A percentile compares a stretch with the other conserved stretches of the same genome.
Evolutionary conservation across 2,329 filamentous ascomycete genomes (phyloP).

Genomic region (Neoarthrinium moseri): DNA sequence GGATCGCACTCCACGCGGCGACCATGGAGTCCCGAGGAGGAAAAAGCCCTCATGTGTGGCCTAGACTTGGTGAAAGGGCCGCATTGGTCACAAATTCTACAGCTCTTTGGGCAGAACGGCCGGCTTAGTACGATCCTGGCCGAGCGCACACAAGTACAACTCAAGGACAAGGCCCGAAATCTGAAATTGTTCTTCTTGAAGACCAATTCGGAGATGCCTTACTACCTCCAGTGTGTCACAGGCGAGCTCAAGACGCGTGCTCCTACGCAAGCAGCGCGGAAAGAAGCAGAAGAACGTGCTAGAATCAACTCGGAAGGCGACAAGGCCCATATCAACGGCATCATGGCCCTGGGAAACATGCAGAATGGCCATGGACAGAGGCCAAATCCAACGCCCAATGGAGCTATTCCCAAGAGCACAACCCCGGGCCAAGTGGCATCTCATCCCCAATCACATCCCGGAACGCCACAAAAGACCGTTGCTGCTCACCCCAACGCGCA

Average conservation of each 20-base stretch:
- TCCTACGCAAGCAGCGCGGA: conserved; percentile 69
- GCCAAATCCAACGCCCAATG: conserved; percentile 17
- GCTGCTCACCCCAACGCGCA: conserved; percentile 13
- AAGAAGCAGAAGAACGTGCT: conserved; percentile 65
- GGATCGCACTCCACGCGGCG: conserved; percentile 64
- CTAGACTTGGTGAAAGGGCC: conserved; percentile 86
- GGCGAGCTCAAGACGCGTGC: conserved; percentile 86
- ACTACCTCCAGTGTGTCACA: conserved; percentile 83
- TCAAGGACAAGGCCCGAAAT: conserved; percentile 90
- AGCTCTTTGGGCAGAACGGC: conserved; percentile 77
- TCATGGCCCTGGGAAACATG: conserved; percentile 54
- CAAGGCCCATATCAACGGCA: conserved; percentile 58
- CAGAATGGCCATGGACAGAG: conserved; percentile 38
- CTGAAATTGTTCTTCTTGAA: conserved; percentile 90
- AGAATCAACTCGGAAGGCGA: conserved; percentile 59
- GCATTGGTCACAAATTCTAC: conserved; percentile 90
- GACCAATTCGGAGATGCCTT: conserved; percentile 86
- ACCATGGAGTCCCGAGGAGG: conserved; percentile 86
- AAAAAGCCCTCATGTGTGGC: conserved; percentile 85
- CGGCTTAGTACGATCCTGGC: conserved; percentile 80
- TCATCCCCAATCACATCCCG: conserved; percentile 20
- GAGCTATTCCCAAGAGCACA: conserved; percentile 15
- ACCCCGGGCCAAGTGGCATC: conserved; percentile 18
- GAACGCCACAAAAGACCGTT: conserved; percentile 17
- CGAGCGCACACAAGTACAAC: conserved; percentile 85